Evolutionary conservation across 306 rosid genomes (phyloP), one percentile per base, ranked within the genome.

Genomic region (Lathyrus tuberosus): DNA sequence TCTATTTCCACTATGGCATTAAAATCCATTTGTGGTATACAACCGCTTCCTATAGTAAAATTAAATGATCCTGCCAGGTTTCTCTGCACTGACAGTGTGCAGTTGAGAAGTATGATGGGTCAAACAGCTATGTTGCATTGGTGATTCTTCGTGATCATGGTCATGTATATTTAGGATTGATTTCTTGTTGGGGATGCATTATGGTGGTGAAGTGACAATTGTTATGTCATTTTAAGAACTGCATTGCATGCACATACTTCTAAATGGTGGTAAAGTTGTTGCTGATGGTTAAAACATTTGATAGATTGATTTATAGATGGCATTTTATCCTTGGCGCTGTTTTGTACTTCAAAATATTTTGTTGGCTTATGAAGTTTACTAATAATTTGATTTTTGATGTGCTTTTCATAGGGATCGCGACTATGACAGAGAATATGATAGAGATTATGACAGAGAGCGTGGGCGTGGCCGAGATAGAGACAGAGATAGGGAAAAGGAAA

Each of bases 1-100:
- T 79, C 26, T 43, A 73, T 83, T 80, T 81, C 88, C 79, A 85
- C 86, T 76, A 12, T 84, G 89, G 91, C 85, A 87, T 89, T 77
- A 81, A 62, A 77, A 84, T 92, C 96, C 91, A 74, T 58, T 43
- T 76, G 87, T 83, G 86, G 91, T 68, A 65, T 70, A 20, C 78
- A 49, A 77, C 70, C 66, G 93, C 96, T 91, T 95, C 99, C 99
- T 80, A 95, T 31, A 89, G 65, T 83, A 78, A 86, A 63, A 8
- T 65, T 54, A 12, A 17, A 14, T 76, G 96, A 85, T 79, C 95
- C 95, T 91, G 92, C 92, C 96, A 95, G 99, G 99, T 95, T 91
- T 91, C 97, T 89, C 90, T 95, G 97, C 81, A 95, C 87, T 91
- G 99, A 74, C 97, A 95, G 97, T 91, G 99, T 91, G 85, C 99